Evolutionary conservation across 2,329 filamentous ascomycete genomes (phyloP), one percentile per base, ranked within the genome.

Genomic region (Aspergillus aculeatus): DNA sequence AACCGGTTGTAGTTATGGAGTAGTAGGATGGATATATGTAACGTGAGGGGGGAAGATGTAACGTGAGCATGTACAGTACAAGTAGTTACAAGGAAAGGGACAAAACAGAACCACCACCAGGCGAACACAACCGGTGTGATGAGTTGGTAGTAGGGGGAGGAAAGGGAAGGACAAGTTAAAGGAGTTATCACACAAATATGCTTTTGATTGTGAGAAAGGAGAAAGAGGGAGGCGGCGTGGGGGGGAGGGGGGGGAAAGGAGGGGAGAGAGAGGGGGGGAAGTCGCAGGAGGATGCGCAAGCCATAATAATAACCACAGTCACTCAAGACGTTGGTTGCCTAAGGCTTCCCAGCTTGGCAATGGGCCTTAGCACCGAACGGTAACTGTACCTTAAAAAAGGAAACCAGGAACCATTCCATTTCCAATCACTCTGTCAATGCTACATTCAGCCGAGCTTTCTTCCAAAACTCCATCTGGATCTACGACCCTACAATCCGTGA

Each of bases 241-340:
- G 19, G 19, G 21, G 23, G 12, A 26, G 38, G 48, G 32, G n/a
- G 21, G 49, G 38, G 41, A 31, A 23, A 47, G 35, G 50, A 51
- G 54, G 23, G 52, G 57, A n/a, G 58, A 57, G 54, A 60, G 35
- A 47, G 48, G 24, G 24, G 26, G 26, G 26, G 9, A 57, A 56
- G 57, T 56, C 26, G 38, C 53, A 48, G 24, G 50, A n/a, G 29
- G 44, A 58, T 54, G 49, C 50, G 50, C 50, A 53, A 41, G n/a
- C 53, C 26, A 47, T 29, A 29, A 47, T 32, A 29, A 26, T 31
- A 4, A 26, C n/a, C 12, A 21, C n/a, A 49, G 21, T n/a, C 47
- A 48, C 51, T 29, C 35, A 38, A 41, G 35, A 54, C 38, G 12
- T 54, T n/a, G 38, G 35, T 12, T 54, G 52, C 52, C 52, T 54